These are phyloP conservation scores for Phytomonas sp. DNA, from an alignment of 208 protist genomes.

Conservation along the genomic window DNA sequence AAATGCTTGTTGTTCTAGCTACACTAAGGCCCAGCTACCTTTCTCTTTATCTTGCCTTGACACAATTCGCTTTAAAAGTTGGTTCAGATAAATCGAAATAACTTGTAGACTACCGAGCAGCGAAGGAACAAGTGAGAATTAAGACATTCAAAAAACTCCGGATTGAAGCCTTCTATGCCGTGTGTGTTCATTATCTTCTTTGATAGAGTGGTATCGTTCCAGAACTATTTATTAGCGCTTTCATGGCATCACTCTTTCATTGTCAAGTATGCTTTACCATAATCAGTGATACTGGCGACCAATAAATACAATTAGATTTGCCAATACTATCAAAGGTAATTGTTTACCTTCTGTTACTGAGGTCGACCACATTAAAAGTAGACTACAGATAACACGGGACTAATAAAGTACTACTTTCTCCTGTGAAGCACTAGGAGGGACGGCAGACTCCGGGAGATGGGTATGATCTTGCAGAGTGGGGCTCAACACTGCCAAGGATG, in stretches of 20 bases:
- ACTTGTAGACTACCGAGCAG: not conserved
- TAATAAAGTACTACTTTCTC: not conserved
- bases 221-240: not conserved
- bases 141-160: not conserved
- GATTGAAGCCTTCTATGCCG: not conserved
- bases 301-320: not conserved
- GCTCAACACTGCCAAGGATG: not conserved
- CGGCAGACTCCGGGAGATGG: not conserved
- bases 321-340: not conserved
- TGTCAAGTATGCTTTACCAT: not conserved
- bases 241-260: not conserved
- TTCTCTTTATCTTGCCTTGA: constrained; percentile 11
- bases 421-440: not conserved
- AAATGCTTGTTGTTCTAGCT: not conserved
- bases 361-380: not conserved
- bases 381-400: not conserved
- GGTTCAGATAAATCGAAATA: not conserved
- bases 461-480: not conserved
- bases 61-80: not conserved
- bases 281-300: not conserved
- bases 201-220: not conserved
- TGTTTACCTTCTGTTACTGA: not conserved
- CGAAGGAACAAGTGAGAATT: not conserved
- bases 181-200: not conserved
- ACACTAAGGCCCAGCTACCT: not conserved